Evolutionary conservation across 2,329 filamentous ascomycete species (phyloP).

Genomic region (Calonectria ilicicola): DNA sequence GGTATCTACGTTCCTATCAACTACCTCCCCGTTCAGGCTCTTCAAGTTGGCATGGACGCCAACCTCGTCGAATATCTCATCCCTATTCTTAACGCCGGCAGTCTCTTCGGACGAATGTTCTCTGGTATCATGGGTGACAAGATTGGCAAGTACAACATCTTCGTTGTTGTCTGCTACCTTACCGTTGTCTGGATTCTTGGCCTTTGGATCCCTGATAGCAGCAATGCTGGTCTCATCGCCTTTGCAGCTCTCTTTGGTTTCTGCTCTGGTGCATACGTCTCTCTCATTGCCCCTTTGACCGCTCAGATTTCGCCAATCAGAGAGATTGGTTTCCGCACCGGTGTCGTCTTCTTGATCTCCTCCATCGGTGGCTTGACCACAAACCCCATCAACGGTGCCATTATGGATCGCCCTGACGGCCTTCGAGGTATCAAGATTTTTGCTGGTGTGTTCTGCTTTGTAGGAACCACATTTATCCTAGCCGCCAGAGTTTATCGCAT

Average conservation of each 20-base stretch:
- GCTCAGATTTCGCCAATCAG: slow-evolving; percentile 51
- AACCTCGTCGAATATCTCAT: slow-evolving; percentile 50
- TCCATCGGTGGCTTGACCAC: slow-evolving; percentile 68
- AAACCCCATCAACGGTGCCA: slow-evolving; percentile 67
- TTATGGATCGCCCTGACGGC: slow-evolving; percentile 44
- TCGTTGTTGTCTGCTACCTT: slow-evolving; percentile 59
- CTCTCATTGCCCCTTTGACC: slow-evolving; percentile 53
- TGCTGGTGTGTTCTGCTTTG: slow-evolving; percentile 36
- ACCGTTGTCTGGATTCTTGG: slow-evolving; percentile 53
- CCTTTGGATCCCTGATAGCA: slow-evolving; percentile 56
- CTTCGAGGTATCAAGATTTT: slow-evolving; percentile 54
- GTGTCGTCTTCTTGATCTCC: slow-evolving; percentile 61
- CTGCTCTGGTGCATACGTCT: slow-evolving; percentile 56
- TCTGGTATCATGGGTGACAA: slow-evolving; percentile 51
- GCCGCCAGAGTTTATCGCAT: slow-evolving; percentile 16
- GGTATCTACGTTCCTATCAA: slow-evolving; percentile 54
- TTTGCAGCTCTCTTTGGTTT: slow-evolving; percentile 58
- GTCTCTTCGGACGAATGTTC: slow-evolving; percentile 52
- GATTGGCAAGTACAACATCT: slow-evolving; percentile 55
- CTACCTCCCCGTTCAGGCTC: slow-evolving; percentile 49
- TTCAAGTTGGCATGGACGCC: slow-evolving; percentile 42
- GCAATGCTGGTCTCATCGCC: slow-evolving; percentile 45
- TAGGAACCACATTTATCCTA: slow-evolving; percentile 34
- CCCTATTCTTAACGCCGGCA: slow-evolving; percentile 53
- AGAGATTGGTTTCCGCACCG: slow-evolving; percentile 49